Conservation (phyloP, 352 stramenopile species). For the Phytopythium boreale region DNA sequence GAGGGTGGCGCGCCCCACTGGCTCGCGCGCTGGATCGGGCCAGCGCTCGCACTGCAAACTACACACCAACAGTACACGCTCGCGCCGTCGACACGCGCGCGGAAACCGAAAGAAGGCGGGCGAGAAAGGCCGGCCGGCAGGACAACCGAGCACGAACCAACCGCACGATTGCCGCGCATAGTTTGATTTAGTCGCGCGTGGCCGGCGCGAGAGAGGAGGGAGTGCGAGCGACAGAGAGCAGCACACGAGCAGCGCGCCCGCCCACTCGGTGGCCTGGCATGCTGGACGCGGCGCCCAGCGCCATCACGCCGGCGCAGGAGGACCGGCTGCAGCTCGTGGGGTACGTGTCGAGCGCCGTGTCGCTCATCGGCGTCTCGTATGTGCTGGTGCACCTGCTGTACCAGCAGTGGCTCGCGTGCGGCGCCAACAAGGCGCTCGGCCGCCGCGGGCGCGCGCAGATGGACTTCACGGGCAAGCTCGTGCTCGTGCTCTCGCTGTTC, state of each 20-base stretch:
- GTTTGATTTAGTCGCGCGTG: no score
- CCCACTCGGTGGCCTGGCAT: not conserved
- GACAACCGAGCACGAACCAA: no score
- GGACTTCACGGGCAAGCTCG: constrained; percentile 69
- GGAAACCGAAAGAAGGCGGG: no score
- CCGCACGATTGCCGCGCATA: no score
- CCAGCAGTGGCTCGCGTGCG: constrained; percentile 19
- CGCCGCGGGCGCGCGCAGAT: constrained; percentile 19
- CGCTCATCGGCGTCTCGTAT: constrained; percentile 57
- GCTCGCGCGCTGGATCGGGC: not conserved
- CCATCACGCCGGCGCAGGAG: constrained; percentile 24
- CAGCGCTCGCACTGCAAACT: no score
- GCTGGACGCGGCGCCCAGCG: constrained; percentile 12
- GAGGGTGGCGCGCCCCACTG: not conserved
- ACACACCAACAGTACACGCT: not conserved
- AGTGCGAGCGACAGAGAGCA: no score
- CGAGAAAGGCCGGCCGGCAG: no score
- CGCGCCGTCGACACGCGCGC: not conserved
- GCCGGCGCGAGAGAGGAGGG: no score
- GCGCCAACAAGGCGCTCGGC: constrained; percentile 11
- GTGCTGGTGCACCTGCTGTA: constrained; percentile 63
- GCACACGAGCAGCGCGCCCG: no score
- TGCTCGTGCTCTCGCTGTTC: constrained; percentile 69
- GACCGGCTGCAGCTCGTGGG: constrained; percentile 35
- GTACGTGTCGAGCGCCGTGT: constrained; percentile 48